Base-by-base conservation (phyloP, 1,284 basidiomycete species). In the Tilletia walkeri region DNA sequence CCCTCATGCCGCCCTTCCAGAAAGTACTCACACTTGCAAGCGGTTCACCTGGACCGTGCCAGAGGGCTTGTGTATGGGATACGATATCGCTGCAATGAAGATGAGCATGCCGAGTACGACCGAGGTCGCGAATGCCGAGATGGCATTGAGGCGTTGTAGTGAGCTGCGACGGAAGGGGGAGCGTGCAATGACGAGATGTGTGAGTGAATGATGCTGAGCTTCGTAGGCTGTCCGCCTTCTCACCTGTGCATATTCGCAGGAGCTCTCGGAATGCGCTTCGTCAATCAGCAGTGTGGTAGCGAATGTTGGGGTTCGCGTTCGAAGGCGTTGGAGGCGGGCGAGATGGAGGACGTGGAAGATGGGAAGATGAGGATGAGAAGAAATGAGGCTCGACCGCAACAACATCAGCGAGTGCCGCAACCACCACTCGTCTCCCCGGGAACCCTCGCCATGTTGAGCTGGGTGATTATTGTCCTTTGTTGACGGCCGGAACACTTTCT, bases 141-240 rank as follows among this genome's bases (percentile, higher is more conserved):
- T 88, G 0, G 86, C 88, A 47, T 94, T 86, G n/a, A 95, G 86
- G 0, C 86, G 87, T 88, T 93, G 90, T 73, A 90, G 83, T 12
- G 76, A 75, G 65, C 79, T 79, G 72, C n/a, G 16, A 63, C 20
- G 7, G 20, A 59, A 30, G 56, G 30, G 18, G 36, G 30, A n/a
- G 10, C n/a, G 38, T 5, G 12, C 30, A 30, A 48, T 2, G 3
- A 59, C 39, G 41, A 49, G 45, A 16, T 30, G 41, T 7, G 34
- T 66, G 4, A 66, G 65, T 41, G 14, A 10, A 10, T 66, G 65
- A 6, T 24, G 20, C 24, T 30, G 24, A 30, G 24, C 24, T 30
- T 30, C 41, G 41, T 14, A 7, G 41, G 41, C 41, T 45, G n/a
- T 12, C n/a, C 18, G 16, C n/a, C 30, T 34, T 18, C 65, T 66